Conservation (phyloP, 2,329 filamentous ascomycete genomes). For the Phoma herbarum region DNA sequence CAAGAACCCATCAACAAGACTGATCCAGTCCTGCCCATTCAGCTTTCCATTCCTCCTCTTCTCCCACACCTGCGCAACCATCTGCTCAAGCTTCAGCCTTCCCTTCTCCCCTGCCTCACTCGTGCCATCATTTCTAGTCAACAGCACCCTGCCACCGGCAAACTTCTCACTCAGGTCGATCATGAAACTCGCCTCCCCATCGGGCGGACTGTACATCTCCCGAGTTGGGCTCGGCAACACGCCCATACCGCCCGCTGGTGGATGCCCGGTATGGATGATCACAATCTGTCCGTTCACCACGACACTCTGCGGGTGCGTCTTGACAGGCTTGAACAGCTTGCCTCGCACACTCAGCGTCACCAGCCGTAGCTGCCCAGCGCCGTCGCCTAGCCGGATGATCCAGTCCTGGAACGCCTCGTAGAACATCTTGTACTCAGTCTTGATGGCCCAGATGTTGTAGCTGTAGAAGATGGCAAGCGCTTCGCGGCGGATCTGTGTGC, state of each 20-base stretch:
- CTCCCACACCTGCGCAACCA: conserved; percentile 45
- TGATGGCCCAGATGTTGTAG: conserved; percentile 53
- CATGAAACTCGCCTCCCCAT: conserved; percentile 50
- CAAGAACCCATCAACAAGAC: conserved; percentile 48
- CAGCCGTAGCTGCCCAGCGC: conserved; percentile 42
- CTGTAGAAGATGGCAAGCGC: conserved; percentile 52
- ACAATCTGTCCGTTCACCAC: conserved; percentile 34
- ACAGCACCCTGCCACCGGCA: conserved; percentile 39
- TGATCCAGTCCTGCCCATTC: conserved; percentile 48
- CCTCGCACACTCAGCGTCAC: conserved; percentile 47
- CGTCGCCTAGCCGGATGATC: conserved; percentile 48
- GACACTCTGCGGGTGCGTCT: conserved; percentile 34
- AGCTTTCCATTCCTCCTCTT: conserved; percentile 42
- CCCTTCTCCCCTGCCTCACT: conserved; percentile 42
- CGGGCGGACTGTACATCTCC: conserved; percentile 43
- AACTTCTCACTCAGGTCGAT: conserved; percentile 51
- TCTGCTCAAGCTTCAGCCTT: conserved; percentile 29
- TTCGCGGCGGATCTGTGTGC: conserved; percentile 47
- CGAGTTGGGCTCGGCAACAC: conserved; percentile 20
- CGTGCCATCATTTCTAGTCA: conserved; percentile 48
- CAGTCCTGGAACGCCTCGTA: conserved; percentile 52
- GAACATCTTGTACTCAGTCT: conserved; percentile 52
- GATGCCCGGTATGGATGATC: conserved; percentile 26
- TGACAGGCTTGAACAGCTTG: conserved; percentile 45
- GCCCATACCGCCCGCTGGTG: conserved; percentile 3